phyloP scores from a whole-genome alignment of 805 yeast species.

The Metschnikowia cubensis region DNA sequence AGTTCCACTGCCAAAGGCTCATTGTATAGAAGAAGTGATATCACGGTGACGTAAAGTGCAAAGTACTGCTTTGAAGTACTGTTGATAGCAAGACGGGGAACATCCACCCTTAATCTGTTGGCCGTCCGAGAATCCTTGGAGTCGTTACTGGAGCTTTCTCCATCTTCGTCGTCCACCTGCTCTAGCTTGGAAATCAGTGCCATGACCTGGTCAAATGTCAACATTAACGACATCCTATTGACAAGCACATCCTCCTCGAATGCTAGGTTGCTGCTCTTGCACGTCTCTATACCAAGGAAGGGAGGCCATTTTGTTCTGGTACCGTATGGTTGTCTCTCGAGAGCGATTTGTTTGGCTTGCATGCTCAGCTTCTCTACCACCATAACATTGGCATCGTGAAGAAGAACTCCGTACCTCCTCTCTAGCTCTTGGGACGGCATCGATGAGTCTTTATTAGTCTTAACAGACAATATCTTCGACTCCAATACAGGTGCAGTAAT shows the following conservation, averaged over 20 bases:
- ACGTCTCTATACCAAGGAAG: constrained; percentile 74
- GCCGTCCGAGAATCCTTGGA: constrained; percentile 4
- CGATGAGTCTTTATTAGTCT: constrained; percentile 32
- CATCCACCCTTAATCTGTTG: constrained; percentile 53
- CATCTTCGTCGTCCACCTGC: constrained; percentile 9
- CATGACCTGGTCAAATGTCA: constrained; percentile 49
- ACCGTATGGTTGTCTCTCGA: constrained; percentile 57
- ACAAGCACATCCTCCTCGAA: constrained; percentile 50
- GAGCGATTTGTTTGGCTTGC: constrained; percentile 31
- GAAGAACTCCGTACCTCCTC: constrained; percentile 63
- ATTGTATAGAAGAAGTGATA: constrained; percentile 62
- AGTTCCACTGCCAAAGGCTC: constrained; percentile 65
- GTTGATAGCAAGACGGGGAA: constrained; percentile 63
- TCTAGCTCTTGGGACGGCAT: constrained; percentile 42
- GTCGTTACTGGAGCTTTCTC: neutral
- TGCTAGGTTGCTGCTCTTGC: constrained; percentile 47
- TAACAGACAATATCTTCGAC: constrained; percentile 62
- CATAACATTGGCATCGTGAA: constrained; percentile 69
- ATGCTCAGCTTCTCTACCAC: constrained; percentile 53
- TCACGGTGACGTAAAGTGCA: constrained; percentile 57
- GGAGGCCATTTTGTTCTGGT: constrained; percentile 76
- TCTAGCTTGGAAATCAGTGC: constrained; percentile 23
- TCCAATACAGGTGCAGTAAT: constrained; percentile 74
- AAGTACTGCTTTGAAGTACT: constrained; percentile 74
- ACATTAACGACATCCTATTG: constrained; percentile 57